Evolutionary conservation across 2,329 filamentous ascomycete genomes (phyloP).

Genomic region (Colletotrichum horii): DNA sequence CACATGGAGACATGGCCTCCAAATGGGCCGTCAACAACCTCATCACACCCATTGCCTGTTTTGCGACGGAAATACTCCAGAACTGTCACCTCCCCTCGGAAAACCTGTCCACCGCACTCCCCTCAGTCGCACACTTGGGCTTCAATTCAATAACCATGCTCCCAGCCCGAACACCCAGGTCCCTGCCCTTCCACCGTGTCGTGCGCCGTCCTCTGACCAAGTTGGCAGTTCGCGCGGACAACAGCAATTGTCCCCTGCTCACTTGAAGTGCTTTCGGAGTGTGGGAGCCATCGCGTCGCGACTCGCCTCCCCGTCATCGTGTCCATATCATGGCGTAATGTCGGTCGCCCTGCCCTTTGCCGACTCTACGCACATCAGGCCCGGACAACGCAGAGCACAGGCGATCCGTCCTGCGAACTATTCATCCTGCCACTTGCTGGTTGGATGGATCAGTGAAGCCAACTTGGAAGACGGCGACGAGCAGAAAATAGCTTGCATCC

Average conservation of each 20-base stretch:
- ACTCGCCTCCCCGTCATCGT: background rate
- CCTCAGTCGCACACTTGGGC: background rate
- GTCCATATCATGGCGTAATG: background rate
- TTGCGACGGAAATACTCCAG: background rate
- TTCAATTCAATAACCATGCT: background rate
- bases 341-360: background rate
- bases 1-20: background rate
- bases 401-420: background rate
- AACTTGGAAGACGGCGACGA: background rate
- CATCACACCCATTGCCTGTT: background rate
- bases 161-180: background rate
- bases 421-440: background rate
- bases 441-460: background rate
- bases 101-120: background rate
- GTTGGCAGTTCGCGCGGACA: background rate
- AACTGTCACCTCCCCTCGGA: background rate
- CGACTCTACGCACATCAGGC: background rate
- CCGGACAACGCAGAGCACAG: background rate
- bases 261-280: background rate
- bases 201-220: background rate
- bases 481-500: background rate
- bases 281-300: background rate
- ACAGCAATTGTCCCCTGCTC: background rate
- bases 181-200: background rate
- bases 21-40: constrained; percentile 13